Conservation (phyloP, 1,284 basidiomycete species). For the Jaminaea rosea region DNA sequence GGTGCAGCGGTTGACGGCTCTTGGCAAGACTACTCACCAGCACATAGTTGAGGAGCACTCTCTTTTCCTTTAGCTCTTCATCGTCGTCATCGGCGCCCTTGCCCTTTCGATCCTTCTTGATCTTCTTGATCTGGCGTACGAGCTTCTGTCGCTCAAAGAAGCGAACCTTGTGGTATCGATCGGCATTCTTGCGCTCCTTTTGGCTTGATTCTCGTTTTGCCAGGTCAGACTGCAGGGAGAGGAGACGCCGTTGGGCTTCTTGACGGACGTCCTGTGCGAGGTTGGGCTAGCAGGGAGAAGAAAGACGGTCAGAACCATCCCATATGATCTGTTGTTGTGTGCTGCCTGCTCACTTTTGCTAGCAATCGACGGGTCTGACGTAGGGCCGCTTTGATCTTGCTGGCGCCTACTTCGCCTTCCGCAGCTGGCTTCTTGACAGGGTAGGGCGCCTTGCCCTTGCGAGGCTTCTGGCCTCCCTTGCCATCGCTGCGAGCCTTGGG, state of each 20-base stretch:
- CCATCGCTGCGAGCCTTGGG: not conserved
- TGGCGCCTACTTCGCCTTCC: not conserved
- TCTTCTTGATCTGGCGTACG: not conserved
- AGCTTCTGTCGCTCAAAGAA: slow-evolving; percentile 17
- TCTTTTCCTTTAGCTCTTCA: slow-evolving; percentile 2
- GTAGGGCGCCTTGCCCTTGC: not conserved
- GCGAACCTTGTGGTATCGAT: slow-evolving; percentile 24
- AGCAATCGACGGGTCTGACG: slow-evolving; percentile 3
- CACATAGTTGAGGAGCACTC: slow-evolving; percentile 7
- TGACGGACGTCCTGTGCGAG: slow-evolving; percentile 25
- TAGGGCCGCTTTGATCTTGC: slow-evolving; percentile 3
- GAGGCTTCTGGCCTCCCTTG: not conserved
- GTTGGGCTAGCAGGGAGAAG: slow-evolving; percentile 6
- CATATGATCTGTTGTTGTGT: not conserved
- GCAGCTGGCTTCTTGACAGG: not conserved
- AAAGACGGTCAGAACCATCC: not conserved
- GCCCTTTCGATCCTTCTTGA: not conserved
- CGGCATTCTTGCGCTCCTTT: slow-evolving; percentile 17
- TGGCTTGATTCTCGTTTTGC: slow-evolving; percentile 7
- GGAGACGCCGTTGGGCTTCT: slow-evolving; percentile 30
- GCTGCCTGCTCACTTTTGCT: slow-evolving; percentile 1
- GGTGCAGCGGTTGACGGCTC: not conserved
- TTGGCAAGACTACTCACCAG: not conserved
- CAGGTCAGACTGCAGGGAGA: slow-evolving; percentile 21
- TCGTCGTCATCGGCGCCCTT: not conserved